These are phyloP conservation scores for Pseudogymnoascus sp. DNA, from an alignment of 2,329 filamentous ascomycete species.

Conservation along the genomic window DNA sequence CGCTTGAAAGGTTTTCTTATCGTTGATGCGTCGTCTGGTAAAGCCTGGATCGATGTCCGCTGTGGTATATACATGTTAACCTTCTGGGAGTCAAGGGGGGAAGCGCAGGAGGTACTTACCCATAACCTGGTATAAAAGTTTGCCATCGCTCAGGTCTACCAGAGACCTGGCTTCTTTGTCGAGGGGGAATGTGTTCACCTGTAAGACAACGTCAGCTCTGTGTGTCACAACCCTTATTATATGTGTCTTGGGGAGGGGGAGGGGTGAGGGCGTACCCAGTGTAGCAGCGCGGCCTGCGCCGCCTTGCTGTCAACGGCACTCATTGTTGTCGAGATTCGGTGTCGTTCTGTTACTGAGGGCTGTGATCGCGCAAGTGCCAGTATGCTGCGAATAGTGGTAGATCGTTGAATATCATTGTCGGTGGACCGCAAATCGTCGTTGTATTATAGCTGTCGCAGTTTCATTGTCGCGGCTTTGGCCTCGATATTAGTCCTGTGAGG, in stretches of 20 bases:
- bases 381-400: not conserved
- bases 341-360: slow-evolving; percentile 8
- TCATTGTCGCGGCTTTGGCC: slow-evolving; percentile 3
- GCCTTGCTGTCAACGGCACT: slow-evolving; percentile 32
- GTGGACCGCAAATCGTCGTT: not conserved
- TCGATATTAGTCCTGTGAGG: slow-evolving; percentile 6
- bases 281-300: slow-evolving; percentile 47
- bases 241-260: slow-evolving; percentile 9
- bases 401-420: slow-evolving; percentile 6
- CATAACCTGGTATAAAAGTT: slow-evolving; percentile 27
- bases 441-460: slow-evolving; percentile 5
- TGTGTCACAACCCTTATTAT: not conserved
- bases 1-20: slow-evolving; percentile 44
- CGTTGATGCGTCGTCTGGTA: slow-evolving; percentile 45
- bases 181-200: slow-evolving; percentile 31
- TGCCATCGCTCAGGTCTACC: slow-evolving; percentile 28
- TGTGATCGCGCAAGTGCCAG: slow-evolving; percentile 4
- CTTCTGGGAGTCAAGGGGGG: not conserved
- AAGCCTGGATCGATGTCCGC: slow-evolving; percentile 53
- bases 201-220: slow-evolving; percentile 16
- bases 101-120: slow-evolving; percentile 27
- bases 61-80: slow-evolving; percentile 38
- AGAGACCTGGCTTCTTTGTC: slow-evolving; percentile 23
- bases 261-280: slow-evolving; percentile 38
- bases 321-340: slow-evolving; percentile 28